Evolutionary conservation across 441 rosid genomes (phyloP).

Genomic region (Gossypium lobatum): DNA sequence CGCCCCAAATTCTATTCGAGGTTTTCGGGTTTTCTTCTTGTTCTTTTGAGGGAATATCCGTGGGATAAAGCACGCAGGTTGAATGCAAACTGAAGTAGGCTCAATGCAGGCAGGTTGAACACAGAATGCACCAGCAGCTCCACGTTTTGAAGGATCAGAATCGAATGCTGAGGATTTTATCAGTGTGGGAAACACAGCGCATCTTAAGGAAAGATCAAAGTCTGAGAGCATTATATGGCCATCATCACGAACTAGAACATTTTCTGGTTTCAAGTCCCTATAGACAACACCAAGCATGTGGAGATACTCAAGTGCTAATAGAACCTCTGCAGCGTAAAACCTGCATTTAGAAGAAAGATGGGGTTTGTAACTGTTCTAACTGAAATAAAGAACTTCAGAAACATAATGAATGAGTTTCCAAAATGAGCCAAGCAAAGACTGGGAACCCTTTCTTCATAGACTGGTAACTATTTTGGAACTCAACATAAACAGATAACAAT

Average conservation of each 20-base stretch:
- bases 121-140: constrained; percentile 37
- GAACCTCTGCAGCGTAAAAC: constrained; percentile 88
- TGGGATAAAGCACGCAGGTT: constrained; percentile 84
- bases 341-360: constrained; percentile 30
- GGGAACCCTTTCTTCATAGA: background rate
- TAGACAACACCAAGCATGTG: constrained; percentile 98
- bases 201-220: constrained; percentile 89
- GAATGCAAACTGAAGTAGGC: constrained; percentile 48
- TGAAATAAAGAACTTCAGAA: background rate
- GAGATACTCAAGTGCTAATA: constrained; percentile 91
- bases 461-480: background rate
- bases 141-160: constrained; percentile 21
- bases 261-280: constrained; percentile 96
- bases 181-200: constrained; percentile 86
- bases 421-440: background rate
- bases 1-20: constrained; percentile 47
- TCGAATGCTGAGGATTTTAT: constrained; percentile 40
- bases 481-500: background rate
- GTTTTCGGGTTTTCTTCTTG: constrained; percentile 65
- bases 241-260: constrained; percentile 91
- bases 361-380: background rate
- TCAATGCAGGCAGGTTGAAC: constrained; percentile 69
- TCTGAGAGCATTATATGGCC: constrained; percentile 99
- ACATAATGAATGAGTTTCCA: too few species aligned
- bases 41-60: constrained; percentile 66